Base-by-base conservation (phyloP, 106 monocot genomes). In the Vanilla planifolia region DNA sequence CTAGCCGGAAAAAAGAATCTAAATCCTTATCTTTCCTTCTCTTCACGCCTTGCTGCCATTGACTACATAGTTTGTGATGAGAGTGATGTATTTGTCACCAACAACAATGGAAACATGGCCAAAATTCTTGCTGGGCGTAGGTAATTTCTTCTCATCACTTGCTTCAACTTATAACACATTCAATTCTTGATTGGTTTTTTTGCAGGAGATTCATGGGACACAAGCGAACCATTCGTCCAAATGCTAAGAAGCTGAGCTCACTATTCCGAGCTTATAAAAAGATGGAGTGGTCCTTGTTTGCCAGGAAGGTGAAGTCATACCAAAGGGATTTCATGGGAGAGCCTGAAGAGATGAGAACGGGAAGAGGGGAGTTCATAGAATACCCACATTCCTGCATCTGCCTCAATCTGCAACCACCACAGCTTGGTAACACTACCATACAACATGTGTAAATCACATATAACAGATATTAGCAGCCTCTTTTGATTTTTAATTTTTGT, bases 71-170 rank as follows among this genome's bases (percentile, higher is more conserved):
- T 96, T 43, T 88, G 84, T 67, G 81, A 87, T 72, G 91, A 81
- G 32, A 96, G 96, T 40, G 84, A 91, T 70, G 96, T 96, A 0
- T 88, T 96, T 72, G 81, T 81, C n/a, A 78, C 96, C 41, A 96
- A 91, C 42, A 96, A 96, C 71, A 96, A 96, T 55, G 96, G 96
- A 60, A 96, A 96, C 63, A 96, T 96, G 96, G 96, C 96, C 68
- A 96, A 81, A 71, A 82, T 96, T 75, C 84, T 96, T 67, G 91
- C 96, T 57, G 96, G 96, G 1, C 69, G 65, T 32, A 87, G 96
- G 96, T 91, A 79, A 55, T 35, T 3, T 11, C 48, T 19, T 37
- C 2, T 4, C n/a, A 10, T 35, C n/a, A 28, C n/a, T 19, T 37
- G 21, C 17, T 22, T 15, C 19, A 34, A 17, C n/a, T n/a, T n/a